Base-by-base conservation (phyloP, 2,329 filamentous ascomycete genomes). In the Didymella keratinophila region DNA sequence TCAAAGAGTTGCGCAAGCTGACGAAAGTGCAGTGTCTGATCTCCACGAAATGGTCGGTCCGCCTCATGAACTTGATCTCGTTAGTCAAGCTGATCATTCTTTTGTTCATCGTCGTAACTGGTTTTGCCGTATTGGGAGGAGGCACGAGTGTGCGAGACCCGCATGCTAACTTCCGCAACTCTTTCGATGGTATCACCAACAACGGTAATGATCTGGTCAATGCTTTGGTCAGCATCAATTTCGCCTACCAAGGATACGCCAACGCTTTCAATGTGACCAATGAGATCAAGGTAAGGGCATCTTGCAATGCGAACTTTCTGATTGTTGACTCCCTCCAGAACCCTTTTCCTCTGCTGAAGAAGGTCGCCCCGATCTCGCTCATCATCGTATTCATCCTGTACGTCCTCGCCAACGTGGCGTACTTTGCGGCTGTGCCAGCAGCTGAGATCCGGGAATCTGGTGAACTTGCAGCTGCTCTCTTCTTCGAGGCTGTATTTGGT, bases 391-490 rank as follows among this genome's bases (percentile, higher is more conserved):
- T 34, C 4, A 34, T 34, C 5, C 32, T 34, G 12, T 34, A 34
- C 14, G 5, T 34, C 32, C 32, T 34, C 7, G 32, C 14, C 3
- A 34, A 34, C 7, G 32, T 34, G 11, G 32, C 32, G 32, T 34
- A 34, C 32, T 34, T 34, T 34, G 32, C 32, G 14, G 32, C 32
- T n/a, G 32, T 34, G 32, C 32, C 32, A 34, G 32, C 32, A 16
- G 32, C 32, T 34, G 32, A 34, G 32, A 16, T 34, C 14, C 32
- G 32, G 32, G 12, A 34, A 16, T 34, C 32, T 34, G 32, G 32
- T 34, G 32, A 34, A 66, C 68, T 85, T 7, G 83, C 84, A 0
- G 86, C 86, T 0, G 79, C 81, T 18, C 71, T 87, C 7, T 87
- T 88, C 73, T 89, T 89, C 69, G 75, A 80, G 6, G 81, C 82